Evolutionary conservation across 2,329 filamentous ascomycete genomes (phyloP), one percentile per base, ranked within the genome.

Genomic region (Calonectria hawksworthii): DNA sequence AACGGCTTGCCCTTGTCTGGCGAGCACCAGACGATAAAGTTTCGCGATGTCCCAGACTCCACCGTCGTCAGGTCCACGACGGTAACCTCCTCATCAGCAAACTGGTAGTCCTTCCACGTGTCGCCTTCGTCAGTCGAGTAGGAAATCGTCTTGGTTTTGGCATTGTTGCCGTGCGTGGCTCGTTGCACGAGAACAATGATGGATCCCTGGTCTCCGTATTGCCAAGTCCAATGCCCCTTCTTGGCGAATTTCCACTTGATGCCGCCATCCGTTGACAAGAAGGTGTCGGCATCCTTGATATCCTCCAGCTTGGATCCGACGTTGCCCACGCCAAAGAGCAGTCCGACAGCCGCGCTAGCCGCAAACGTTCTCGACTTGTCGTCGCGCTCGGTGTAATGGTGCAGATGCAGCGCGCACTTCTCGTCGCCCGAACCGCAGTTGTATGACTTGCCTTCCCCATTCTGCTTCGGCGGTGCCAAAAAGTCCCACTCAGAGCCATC

Each of bases 121-220:
- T 91, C 87, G 75, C 98, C 97, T 82, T 96, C 94, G 82, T 99
- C 94, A 14, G 93, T 88, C 21, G 95, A 94, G 86, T 97, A 98
- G 73, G 92, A 92, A 51, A 98, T 86, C 2, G 87, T 86, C 68
- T 94, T 92, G 3, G 94, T 94, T 82, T 91, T 92, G 68, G 96
- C 87, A 1, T 88, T 86, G 77, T 94, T 93, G 6, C 94, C 95
- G 67, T 91, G 89, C 68, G 90, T 90, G 18, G 90, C 89, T 72
- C 95, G 92, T 81, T 94, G 91, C 28, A 96, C 96, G 64, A 99
- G 93, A 52, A 98, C 95, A 75, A 99, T 92, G 80, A 99, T 94
- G 8, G 95, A 97, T 34, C 97, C 97, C 84, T 98, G 95, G 80
- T 99, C 98, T 73, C 97, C 98, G 83, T 95, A 98, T 82, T 98